Evolutionary conservation across 2,329 filamentous ascomycete species (phyloP).

Genomic region (Penicillium sp.): DNA sequence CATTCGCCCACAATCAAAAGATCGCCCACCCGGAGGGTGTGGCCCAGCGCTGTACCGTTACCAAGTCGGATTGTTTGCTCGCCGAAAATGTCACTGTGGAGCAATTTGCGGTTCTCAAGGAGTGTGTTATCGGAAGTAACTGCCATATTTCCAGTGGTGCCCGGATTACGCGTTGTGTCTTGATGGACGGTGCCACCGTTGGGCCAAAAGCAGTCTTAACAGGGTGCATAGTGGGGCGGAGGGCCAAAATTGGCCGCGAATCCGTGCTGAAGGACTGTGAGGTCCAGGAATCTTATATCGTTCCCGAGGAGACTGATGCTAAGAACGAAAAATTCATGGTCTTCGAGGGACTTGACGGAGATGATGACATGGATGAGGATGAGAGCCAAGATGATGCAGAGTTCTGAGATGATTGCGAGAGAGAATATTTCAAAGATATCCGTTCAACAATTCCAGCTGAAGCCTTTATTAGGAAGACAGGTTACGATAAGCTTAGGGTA

Average conservation of each 20-base stretch:
- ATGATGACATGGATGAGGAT: conserved; percentile 31
- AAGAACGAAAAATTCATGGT: conserved; percentile 61
- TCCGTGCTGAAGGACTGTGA: conserved; percentile 81
- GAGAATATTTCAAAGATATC: conserved; percentile 1
- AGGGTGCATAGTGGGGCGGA: conserved; percentile 76
- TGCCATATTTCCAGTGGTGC: conserved; percentile 83
- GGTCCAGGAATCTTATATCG: conserved; percentile 76
- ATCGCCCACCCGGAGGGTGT: conserved; percentile 78
- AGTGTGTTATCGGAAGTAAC: conserved; percentile 79
- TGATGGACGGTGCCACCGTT: conserved; percentile 88
- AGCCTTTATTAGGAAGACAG: no score
- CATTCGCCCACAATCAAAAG: conserved; percentile 73
- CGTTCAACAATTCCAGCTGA: background rate
- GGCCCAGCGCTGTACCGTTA: conserved; percentile 74
- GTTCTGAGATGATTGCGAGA: conserved; percentile 10
- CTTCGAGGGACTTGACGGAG: conserved; percentile 42
- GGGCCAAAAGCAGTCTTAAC: conserved; percentile 73
- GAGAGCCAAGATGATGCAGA: conserved; percentile 20
- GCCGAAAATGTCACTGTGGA: conserved; percentile 85
- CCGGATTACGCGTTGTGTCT: conserved; percentile 75
- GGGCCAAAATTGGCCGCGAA: conserved; percentile 76
- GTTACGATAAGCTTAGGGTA: no score
- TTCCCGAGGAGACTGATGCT: conserved; percentile 68
- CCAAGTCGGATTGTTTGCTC: conserved; percentile 72
- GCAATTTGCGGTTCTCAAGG: conserved; percentile 87